Percentiles rank a stretch among this genome's conserved stretches.
These are phyloP conservation scores for Pseudozyma flocculosa DNA, from an alignment of 1,284 basidiomycete genomes.

Conservation along the genomic window DNA sequence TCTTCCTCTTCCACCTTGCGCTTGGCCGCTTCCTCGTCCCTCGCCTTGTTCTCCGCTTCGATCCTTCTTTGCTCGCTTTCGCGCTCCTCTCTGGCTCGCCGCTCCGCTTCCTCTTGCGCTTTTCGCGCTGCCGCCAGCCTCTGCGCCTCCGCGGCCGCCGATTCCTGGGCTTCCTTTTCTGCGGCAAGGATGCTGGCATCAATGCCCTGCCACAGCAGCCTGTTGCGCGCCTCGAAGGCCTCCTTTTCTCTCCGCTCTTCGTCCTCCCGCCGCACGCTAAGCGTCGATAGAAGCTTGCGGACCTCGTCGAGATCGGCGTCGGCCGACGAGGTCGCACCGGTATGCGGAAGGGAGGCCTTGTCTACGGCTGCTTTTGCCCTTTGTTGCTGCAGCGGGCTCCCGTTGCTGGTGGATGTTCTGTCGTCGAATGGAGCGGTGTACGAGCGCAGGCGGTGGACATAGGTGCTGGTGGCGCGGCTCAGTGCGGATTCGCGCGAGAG, in stretches of 20 bases:
- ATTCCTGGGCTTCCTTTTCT: constrained; percentile 33
- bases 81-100: constrained; percentile 30
- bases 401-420: neutral
- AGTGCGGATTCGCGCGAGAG: neutral
- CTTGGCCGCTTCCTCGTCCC: constrained; percentile 28
- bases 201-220: constrained; percentile 50
- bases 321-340: too few relatives aligned
- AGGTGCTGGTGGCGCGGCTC: neutral
- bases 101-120: constrained; percentile 46
- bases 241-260: constrained; percentile 38
- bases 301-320: constrained; percentile 12
- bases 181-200: constrained; percentile 49
- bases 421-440: neutral
- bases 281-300: constrained; percentile 28
- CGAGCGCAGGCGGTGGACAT: neutral
- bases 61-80: constrained; percentile 45
- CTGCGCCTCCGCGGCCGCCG: constrained; percentile 39
- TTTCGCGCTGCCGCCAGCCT: constrained; percentile 38
- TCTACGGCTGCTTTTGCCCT: too few relatives aligned
- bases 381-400: neutral
- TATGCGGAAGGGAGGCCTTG: too few relatives aligned
- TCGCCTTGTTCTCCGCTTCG: constrained; percentile 40
- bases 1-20: constrained; percentile 30
- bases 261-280: constrained; percentile 39
- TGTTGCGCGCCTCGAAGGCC: constrained; percentile 50